Conservation (phyloP, 768 basidiomycete species). For the Leccinum obscurum region DNA sequence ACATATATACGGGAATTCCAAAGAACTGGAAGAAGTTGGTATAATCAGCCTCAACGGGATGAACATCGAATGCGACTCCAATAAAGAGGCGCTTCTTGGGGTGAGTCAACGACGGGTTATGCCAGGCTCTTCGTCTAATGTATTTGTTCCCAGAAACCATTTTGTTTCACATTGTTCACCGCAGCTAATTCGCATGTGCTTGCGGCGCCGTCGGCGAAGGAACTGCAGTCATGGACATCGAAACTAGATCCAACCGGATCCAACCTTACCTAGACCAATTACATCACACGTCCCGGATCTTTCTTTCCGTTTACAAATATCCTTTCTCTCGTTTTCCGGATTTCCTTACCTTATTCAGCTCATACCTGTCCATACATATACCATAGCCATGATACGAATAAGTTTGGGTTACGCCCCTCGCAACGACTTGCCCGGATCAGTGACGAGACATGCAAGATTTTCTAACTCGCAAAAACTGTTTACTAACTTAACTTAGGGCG, state of each 20-base stretch:
- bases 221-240: conserved; percentile 80
- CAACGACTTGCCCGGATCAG: conserved; percentile 4
- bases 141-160: conserved; percentile 58
- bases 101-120: conserved; percentile 45
- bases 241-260: conserved; percentile 83
- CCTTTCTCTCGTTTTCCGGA: not conserved
- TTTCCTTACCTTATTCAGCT: conserved; percentile 21
- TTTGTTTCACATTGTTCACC: conserved; percentile 89
- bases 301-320: not conserved
- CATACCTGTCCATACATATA: conserved; percentile 28
- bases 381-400: conserved; percentile 23
- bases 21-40: conserved; percentile 80
- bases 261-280: conserved; percentile 39
- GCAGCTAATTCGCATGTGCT: conserved; percentile 90
- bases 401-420: conserved; percentile 4
- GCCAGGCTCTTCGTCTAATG: conserved; percentile 2
- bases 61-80: conserved; percentile 81
- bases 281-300: not conserved
- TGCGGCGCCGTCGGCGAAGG: conserved; percentile 78
- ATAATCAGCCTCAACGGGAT: conserved; percentile 83
- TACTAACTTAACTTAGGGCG: not conserved
- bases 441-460: conserved; percentile 5
- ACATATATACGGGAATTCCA: conserved; percentile 80
- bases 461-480: not conserved
- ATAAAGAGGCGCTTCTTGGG: conserved; percentile 84